Evolutionary conservation across 768 basidiomycete genomes (phyloP), one percentile per base, ranked within the genome.

Genomic region (Lyophyllum shimeji): DNA sequence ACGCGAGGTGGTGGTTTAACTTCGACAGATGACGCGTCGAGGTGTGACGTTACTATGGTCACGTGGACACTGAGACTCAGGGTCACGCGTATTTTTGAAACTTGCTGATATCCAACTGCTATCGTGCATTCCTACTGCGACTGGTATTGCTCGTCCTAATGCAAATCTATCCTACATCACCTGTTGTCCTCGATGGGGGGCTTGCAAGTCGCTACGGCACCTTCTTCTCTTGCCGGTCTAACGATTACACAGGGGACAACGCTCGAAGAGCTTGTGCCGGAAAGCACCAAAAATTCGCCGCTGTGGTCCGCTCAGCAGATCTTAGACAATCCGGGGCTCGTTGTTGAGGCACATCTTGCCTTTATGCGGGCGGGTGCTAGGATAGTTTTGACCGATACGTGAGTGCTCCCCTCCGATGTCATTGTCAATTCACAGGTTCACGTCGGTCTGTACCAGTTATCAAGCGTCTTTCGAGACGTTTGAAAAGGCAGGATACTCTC

Each of bases 231-330:
- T 29, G 29, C 29, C 12, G 6, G 31, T 51, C 55, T 56, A 23
- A 56, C 33, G 17, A 18, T 13, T 15, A 49, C 17, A 44, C 62
- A 90, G 89, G 87, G 88, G 39, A 82, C 83, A 7, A 82, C 79
- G 0, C 72, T 89, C 18, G 85, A 88, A 62, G 77, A 78, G 44
- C 65, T 74, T 21, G 75, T 82, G 63, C 67, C 74, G 37, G 54
- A 77, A 31, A 71, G 79, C 57, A 79, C 83, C 44, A 74, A 82
- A 1, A 67, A 79, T 31, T 78, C 80, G 1, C 77, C 85, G 1
- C 69, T 93, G 21, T 93, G 90, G 91, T 92, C 90, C 13, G 82
- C 85, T 0, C 78, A 83, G 50, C 78, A 85, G 8, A 70, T 87
- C 11, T 68, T 74, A 13, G 75, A 82, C 27, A 72, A 84, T 37